Conservation (phyloP, 176 grass and related monocot species). For the Oryza glaberrima region DNA sequence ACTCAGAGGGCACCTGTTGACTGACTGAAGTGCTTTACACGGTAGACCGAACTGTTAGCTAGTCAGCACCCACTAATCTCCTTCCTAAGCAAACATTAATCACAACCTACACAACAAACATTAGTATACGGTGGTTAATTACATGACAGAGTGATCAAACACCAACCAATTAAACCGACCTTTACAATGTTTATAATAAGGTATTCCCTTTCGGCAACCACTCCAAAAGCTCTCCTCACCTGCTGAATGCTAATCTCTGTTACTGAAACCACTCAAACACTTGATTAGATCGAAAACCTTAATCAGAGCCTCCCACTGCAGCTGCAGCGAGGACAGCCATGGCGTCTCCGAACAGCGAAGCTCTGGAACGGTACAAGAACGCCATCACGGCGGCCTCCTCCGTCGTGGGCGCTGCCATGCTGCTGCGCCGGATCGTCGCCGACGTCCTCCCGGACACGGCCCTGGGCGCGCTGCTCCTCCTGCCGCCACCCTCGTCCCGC, state of each 20-base stretch:
- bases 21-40: not conserved
- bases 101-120: not conserved
- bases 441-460: slow-evolving; percentile 39
- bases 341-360: slow-evolving; percentile 31
- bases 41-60: not conserved
- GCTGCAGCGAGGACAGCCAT: not conserved
- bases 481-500: slow-evolving; percentile 29
- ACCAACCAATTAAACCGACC: slow-evolving; percentile 26
- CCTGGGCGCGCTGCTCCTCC: slow-evolving; percentile 50
- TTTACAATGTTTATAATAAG: not conserved
- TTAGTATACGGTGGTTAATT: not conserved
- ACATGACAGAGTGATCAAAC: not conserved
- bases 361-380: slow-evolving; percentile 48
- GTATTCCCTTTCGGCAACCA: not conserved
- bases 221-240: not conserved
- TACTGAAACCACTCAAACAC: not conserved
- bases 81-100: not conserved
- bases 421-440: slow-evolving; percentile 46
- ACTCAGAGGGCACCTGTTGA: not conserved
- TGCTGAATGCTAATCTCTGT: not conserved
- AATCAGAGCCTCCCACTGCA: not conserved
- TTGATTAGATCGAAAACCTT: slow-evolving; percentile 2
- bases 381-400: slow-evolving; percentile 45
- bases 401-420: slow-evolving; percentile 45
- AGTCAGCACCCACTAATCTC: not conserved